These are phyloP conservation scores for Nyssa sinensis DNA, from an alignment of 148 eudicot species.

Conservation along the genomic window DNA sequence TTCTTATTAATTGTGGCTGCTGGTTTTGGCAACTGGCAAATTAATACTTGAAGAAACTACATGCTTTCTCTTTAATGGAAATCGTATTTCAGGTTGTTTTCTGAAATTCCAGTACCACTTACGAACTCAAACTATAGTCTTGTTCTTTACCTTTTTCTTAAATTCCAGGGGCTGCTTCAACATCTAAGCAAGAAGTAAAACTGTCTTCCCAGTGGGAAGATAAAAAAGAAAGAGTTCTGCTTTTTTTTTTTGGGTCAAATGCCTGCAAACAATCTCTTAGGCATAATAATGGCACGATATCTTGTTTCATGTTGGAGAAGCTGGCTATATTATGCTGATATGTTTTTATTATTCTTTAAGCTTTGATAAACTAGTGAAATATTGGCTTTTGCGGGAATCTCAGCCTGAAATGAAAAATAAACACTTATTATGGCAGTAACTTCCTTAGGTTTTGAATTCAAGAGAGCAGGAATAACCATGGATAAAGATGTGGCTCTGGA, in stretches of 20 bases:
- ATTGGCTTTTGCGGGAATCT: background rate
- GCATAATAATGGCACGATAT: background rate
- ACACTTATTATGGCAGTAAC: background rate
- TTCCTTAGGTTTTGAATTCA: background rate
- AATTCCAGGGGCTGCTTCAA: slow-evolving; percentile 66
- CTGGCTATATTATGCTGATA: background rate
- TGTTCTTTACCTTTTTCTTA: slow-evolving; percentile 6
- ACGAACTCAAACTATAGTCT: background rate
- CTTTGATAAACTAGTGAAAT: background rate
- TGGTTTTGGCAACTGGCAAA: background rate
- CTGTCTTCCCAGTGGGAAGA: slow-evolving; percentile 95
- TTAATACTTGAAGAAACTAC: background rate
- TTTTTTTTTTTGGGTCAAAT: background rate
- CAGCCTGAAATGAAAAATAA: background rate
- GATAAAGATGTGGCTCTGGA: background rate
- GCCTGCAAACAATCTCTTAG: background rate
- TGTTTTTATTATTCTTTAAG: background rate
- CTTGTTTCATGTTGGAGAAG: background rate
- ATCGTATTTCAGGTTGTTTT: too few relatives aligned
- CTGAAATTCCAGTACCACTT: background rate
- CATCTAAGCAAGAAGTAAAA: slow-evolving; percentile 73
- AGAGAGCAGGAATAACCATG: background rate
- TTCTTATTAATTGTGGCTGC: background rate
- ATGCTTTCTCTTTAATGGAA: background rate
- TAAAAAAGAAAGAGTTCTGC: slow-evolving; percentile 63